phyloP scores from a whole-genome alignment of 148 eudicot species.

The Rhododendron ferrugineum region DNA sequence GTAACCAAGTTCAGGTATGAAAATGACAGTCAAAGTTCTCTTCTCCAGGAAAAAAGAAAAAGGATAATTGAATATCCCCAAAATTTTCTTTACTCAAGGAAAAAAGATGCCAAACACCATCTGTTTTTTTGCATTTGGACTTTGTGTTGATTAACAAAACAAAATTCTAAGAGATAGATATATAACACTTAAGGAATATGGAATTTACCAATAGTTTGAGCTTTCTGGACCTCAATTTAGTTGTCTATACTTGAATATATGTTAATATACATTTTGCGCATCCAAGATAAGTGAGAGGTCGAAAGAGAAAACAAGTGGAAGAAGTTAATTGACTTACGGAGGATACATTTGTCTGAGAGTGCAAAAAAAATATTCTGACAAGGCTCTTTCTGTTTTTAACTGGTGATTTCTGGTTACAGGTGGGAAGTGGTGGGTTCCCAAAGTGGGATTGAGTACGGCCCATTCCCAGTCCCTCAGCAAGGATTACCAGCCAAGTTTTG shows the following conservation, averaged over 20 bases:
- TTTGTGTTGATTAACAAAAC: background rate
- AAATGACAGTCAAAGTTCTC: background rate
- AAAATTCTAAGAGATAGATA: background rate
- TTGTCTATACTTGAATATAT: background rate
- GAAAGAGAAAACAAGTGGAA: background rate
- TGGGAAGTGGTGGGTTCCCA: constrained; percentile 62
- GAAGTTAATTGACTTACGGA: background rate
- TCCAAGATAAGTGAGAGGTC: background rate
- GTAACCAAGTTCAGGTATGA: constrained; percentile 73
- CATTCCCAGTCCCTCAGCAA: constrained; percentile 67
- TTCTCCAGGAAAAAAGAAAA: background rate
- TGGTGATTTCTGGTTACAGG: constrained; percentile 34
- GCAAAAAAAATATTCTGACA: background rate
- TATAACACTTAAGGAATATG: background rate
- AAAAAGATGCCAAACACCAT: background rate
- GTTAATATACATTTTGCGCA: background rate
- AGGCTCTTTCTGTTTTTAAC: background rate
- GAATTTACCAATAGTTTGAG: background rate
- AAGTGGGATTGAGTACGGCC: constrained; percentile 46
- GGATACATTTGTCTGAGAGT: background rate
- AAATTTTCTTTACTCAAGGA: background rate
- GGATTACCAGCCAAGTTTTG: constrained; percentile 69
- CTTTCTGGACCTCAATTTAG: background rate
- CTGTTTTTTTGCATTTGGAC: background rate
- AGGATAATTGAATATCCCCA: background rate